Base-by-base conservation (phyloP, 371 early-diverging fungal species). In the Choanephora cucurbitarum region DNA sequence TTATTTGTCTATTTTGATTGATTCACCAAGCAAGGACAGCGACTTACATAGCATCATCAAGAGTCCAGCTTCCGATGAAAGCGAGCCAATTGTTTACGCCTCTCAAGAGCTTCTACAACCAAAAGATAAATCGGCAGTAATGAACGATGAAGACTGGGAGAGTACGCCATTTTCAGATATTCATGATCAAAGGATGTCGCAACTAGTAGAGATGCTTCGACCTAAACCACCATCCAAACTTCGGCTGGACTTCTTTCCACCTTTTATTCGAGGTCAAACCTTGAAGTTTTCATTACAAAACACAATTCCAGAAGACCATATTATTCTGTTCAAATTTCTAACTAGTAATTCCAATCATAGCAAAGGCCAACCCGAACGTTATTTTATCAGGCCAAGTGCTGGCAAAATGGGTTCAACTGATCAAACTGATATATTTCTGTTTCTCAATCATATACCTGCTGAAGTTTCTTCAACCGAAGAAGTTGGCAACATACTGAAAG, bases 341-440 rank as follows among this genome's bases (percentile, higher is more conserved):
- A 77, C 78, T 10, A 68, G 65, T 37, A 72, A 69, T 62, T 24
- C 44, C 9, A 52, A 4, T 37, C 13, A 39, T 41, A 11, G 9
- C 18, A 49, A 51, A 46, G 34, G 24, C 21, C 50, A 48, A n/a
- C 41, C 60, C 1, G 77, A 77, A 46, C 60, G 78, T 6, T 77
- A 74, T 47, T 74, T 74, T 58, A 67, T 77, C 18, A 60, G 67
- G 39, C 78, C 78, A 8, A 77, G 78, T 44, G 72, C 75, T 28
- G 78, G 78, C 22, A 58, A 63, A 43, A 66, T 72, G 55, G 52
- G 51, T 39, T 59, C 66, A 8, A 41, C 55, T 24, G 62, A 71
- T 57, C 63, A 63, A 39, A 60, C 57, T 22, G 59, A 70, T n/a
- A 69, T 77, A 23, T 55, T 67, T 55, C 51, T 77, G 6, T 72